Conservation (phyloP, 257 asterid genomes). For the Ophiorrhiza pumila region DNA sequence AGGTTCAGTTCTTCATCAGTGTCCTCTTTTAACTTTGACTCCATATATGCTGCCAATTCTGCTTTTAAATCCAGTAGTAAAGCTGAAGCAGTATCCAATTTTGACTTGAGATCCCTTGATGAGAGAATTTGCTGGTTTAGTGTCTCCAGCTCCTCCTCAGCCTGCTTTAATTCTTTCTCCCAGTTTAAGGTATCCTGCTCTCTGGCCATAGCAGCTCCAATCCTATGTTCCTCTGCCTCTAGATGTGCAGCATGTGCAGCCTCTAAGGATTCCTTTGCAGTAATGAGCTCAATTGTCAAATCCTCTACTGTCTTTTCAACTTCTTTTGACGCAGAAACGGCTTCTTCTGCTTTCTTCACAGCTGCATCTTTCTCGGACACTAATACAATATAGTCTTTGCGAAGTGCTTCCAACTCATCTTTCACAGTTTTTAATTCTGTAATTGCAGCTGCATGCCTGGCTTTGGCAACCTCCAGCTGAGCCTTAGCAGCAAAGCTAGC, state of each 20-base stretch:
- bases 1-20: slow-evolving; percentile 32
- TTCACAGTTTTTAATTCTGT: slow-evolving; percentile 57
- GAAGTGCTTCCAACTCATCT: slow-evolving; percentile 59
- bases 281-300: slow-evolving; percentile 73
- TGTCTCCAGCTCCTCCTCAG: slow-evolving; percentile 66
- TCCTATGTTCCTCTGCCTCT: slow-evolving; percentile 88
- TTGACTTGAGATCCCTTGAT: slow-evolving; percentile 60
- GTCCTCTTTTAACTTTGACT: slow-evolving; percentile 39
- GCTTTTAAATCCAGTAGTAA: slow-evolving; percentile 59
- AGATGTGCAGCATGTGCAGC: slow-evolving; percentile 86
- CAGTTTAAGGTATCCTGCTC: slow-evolving; percentile 69
- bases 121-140: slow-evolving; percentile 42
- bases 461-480: slow-evolving; percentile 91
- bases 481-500: slow-evolving; percentile 89
- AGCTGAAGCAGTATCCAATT: slow-evolving; percentile 53
- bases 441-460: slow-evolving; percentile 72
- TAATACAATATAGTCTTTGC: slow-evolving; percentile 45
- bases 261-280: slow-evolving; percentile 73
- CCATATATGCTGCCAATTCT: slow-evolving; percentile 85
- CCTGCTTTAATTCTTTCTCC: slow-evolving; percentile 73
- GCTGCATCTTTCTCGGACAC: slow-evolving; percentile 62
- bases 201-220: slow-evolving; percentile 73
- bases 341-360: slow-evolving; percentile 62
- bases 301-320: slow-evolving; percentile 86
- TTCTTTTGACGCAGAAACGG: slow-evolving; percentile 52